Evolutionary conservation across 2,329 filamentous ascomycete species (phyloP).

Genomic region (Nigrospora sphaerica): DNA sequence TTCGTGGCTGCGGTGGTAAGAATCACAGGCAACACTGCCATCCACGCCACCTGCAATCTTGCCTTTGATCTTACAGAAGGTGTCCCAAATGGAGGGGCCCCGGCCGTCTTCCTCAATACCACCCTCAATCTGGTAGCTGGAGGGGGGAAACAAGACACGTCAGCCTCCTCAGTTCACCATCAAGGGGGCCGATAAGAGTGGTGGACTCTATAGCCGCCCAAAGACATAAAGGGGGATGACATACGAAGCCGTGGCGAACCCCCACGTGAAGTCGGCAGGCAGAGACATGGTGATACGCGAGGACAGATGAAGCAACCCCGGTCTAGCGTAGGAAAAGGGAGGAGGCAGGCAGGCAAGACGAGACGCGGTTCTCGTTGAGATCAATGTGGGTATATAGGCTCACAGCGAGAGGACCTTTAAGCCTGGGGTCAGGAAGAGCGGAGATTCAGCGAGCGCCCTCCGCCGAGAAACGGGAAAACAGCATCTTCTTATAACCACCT

Average conservation of each 20-base stretch:
- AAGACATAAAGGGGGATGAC: conserved; percentile 14
- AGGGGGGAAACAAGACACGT: conserved; percentile 11
- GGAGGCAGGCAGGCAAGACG: neutral
- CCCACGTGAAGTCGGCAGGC: conserved; percentile 68
- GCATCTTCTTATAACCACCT: too few species aligned
- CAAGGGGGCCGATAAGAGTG: neutral
- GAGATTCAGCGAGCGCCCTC: too few species aligned
- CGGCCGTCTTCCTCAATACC: conserved; percentile 68
- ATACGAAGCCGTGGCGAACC: conserved; percentile 71
- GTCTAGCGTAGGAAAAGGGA: neutral
- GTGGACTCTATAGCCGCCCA: neutral
- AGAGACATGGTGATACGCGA: conserved; percentile 42
- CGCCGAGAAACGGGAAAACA: too few species aligned
- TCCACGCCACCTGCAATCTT: conserved; percentile 75
- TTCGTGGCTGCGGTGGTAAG: conserved; percentile 70
- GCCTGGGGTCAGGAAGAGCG: too few species aligned
- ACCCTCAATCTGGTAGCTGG: conserved; percentile 84
- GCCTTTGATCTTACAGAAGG: conserved; percentile 72
- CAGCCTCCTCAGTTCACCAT: conserved; percentile 5
- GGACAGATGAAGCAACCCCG: neutral
- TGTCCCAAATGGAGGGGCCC: conserved; percentile 81
- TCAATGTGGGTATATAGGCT: conserved; percentile 10
- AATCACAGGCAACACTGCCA: conserved; percentile 77
- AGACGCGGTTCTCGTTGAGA: neutral
- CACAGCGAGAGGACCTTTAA: too few species aligned